These are phyloP conservation scores for Amauroascus verrucosus DNA, from an alignment of 2,329 filamentous ascomycete species.

Conservation along the genomic window DNA sequence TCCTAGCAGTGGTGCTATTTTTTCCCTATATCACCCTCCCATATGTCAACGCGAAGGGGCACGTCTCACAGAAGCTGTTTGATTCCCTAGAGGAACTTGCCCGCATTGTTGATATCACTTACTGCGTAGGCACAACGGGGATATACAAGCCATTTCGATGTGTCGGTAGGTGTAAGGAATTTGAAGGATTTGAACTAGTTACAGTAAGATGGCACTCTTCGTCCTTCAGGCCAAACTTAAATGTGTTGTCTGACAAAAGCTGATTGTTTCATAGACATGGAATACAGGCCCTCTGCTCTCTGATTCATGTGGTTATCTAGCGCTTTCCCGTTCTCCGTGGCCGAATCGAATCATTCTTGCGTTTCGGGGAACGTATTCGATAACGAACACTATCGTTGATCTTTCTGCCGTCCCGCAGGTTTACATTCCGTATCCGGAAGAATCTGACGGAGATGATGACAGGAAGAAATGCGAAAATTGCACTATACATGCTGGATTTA, in stretches of 20 bases:
- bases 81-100: slow-evolving; percentile 73
- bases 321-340: slow-evolving; percentile 60
- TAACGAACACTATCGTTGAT: slow-evolving; percentile 84
- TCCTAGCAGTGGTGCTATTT: neutral
- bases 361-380: slow-evolving; percentile 88
- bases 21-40: neutral
- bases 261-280: no score
- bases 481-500: slow-evolving; percentile 85
- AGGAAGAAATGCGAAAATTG: slow-evolving; percentile 65
- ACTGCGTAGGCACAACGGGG: slow-evolving; percentile 80
- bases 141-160: slow-evolving; percentile 76
- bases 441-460: slow-evolving; percentile 32
- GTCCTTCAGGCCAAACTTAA: no score
- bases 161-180: slow-evolving; percentile 73
- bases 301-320: slow-evolving; percentile 90
- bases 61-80: slow-evolving; percentile 57
- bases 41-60: neutral
- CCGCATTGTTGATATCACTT: slow-evolving; percentile 86
- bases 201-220: slow-evolving; percentile 35
- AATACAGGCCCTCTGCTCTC: slow-evolving; percentile 78
- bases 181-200: slow-evolving; percentile 66
- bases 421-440: slow-evolving; percentile 70
- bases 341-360: slow-evolving; percentile 64
- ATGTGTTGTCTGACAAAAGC: no score
- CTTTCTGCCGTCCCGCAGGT: slow-evolving; percentile 79